A percentile compares a stretch with the other conserved stretches of the same genome.
Evolutionary conservation across 768 basidiomycete genomes (phyloP).

Genomic region (Pisolithus albus): DNA sequence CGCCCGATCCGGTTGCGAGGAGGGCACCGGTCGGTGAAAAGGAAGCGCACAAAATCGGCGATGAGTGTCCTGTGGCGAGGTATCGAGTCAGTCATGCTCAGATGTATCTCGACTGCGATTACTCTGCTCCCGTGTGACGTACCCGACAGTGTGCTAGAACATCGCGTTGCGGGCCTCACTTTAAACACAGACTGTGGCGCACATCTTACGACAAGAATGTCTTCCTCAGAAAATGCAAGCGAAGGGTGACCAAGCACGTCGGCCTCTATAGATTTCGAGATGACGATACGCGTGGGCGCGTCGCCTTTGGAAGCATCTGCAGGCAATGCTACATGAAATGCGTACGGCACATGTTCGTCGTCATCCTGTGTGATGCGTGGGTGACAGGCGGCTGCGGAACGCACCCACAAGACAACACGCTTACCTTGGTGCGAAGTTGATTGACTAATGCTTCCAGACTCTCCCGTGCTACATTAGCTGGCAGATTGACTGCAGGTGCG

Average conservation of each 20-base stretch:
- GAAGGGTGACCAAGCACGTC: conserved; percentile 75
- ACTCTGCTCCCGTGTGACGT: conserved; percentile 14
- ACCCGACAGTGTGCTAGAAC: conserved; percentile 89
- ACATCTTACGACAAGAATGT: conserved; percentile 81
- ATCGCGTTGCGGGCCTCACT: conserved; percentile 89
- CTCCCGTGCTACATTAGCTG: conserved; percentile 79
- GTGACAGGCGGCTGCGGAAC: conserved; percentile 2
- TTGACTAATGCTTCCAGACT: conserved; percentile 87
- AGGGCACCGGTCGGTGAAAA: conserved; percentile 91
- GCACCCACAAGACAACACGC: conserved; percentile 19
- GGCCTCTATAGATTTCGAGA: conserved; percentile 75
- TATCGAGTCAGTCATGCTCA: conserved; percentile 1
- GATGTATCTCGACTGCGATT: conserved; percentile 5
- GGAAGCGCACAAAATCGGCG: conserved; percentile 89
- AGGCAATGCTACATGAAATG: conserved; percentile 79
- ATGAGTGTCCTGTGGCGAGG: conserved; percentile 63
- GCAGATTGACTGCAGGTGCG: conserved; percentile 84
- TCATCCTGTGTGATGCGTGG: conserved; percentile 26
- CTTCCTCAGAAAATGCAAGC: conserved; percentile 73
- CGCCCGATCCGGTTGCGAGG: conserved; percentile 93
- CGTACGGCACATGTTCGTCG: conserved; percentile 88
- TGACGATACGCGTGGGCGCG: conserved; percentile 70
- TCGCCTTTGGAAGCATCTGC: conserved; percentile 41
- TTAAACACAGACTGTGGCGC: conserved; percentile 94
- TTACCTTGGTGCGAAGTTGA: conserved; percentile 69